Conservation (phyloP, 1,284 basidiomycete genomes). For the Wolfiporia cocos region DNA sequence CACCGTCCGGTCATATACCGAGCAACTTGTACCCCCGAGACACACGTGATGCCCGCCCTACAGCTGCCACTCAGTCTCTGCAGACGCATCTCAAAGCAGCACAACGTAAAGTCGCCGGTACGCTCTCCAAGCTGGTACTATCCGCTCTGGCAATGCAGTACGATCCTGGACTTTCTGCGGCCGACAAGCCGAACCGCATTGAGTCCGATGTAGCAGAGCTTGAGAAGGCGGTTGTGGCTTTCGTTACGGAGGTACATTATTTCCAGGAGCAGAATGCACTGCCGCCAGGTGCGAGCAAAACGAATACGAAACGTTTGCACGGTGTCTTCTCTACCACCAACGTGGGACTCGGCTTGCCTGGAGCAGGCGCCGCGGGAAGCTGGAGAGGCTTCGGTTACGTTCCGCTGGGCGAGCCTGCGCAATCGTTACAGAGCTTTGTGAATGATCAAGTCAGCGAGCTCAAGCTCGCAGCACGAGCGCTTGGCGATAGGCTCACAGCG, state of each 20-base stretch:
- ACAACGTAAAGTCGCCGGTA: slow-evolving; percentile 74
- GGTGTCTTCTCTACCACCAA: slow-evolving; percentile 60
- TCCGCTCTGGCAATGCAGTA: slow-evolving; percentile 75
- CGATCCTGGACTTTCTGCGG: slow-evolving; percentile 54
- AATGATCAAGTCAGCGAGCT: slow-evolving; percentile 50
- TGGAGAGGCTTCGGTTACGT: slow-evolving; percentile 84
- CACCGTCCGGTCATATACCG: slow-evolving; percentile 58
- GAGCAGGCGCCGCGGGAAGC: slow-evolving; percentile 57
- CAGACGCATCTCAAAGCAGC: slow-evolving; percentile 54
- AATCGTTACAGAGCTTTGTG: slow-evolving; percentile 40
- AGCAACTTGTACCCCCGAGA: slow-evolving; percentile 47
- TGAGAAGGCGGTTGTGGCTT: slow-evolving; percentile 65
- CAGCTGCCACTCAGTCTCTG: slow-evolving; percentile 45
- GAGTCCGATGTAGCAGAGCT: slow-evolving; percentile 76
- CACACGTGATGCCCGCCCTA: slow-evolving; percentile 35
- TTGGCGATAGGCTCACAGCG: slow-evolving; percentile 41
- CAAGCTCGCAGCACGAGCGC: slow-evolving; percentile 35
- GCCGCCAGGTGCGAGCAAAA: slow-evolving; percentile 24
- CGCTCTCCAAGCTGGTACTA: slow-evolving; percentile 68
- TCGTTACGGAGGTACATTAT: slow-evolving; percentile 67
- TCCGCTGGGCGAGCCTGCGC: slow-evolving; percentile 40
- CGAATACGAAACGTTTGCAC: slow-evolving; percentile 48
- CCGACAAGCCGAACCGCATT: slow-evolving; percentile 66
- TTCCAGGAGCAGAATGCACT: slow-evolving; percentile 35
- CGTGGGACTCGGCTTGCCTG: slow-evolving; percentile 67